phyloP scores from a whole-genome alignment of 2,329 filamentous ascomycete species.

The Phialocephala sp. region DNA sequence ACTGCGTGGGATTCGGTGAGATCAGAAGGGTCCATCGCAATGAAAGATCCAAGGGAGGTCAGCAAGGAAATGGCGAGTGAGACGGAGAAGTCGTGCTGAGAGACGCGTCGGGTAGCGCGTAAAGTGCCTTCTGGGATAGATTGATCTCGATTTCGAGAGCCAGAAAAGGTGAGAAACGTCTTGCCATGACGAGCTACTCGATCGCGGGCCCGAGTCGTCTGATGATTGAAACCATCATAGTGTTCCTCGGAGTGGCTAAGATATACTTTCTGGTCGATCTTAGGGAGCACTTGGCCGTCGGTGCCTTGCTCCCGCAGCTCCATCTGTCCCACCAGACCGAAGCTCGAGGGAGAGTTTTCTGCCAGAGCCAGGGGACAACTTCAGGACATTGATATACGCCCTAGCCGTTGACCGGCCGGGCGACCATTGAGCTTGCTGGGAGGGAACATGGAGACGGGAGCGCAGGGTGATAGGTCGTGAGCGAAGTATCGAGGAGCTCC shows the following conservation, averaged over 20 bases:
- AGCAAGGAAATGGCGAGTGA: background rate
- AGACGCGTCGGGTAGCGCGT: constrained; percentile 20
- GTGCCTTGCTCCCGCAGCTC: constrained; percentile 16
- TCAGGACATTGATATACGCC: constrained; percentile 12
- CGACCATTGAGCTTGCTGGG: constrained; percentile 3
- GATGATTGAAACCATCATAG: too few relatives aligned
- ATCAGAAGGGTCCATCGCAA: background rate
- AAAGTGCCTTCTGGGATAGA: constrained; percentile 14
- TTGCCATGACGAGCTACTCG: background rate
- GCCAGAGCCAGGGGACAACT: constrained; percentile 15
- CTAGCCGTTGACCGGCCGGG: constrained; percentile 18
- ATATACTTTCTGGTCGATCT: constrained; percentile 5
- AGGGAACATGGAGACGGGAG: constrained; percentile 10
- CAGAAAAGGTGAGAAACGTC: background rate
- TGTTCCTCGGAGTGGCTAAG: background rate
- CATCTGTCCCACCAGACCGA: background rate
- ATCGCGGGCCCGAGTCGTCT: too few relatives aligned
- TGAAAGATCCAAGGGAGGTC: constrained; percentile 13
- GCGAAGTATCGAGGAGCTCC: background rate
- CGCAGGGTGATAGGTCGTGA: constrained; percentile 7
- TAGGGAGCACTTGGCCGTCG: constrained; percentile 12
- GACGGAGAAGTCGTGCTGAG: background rate
- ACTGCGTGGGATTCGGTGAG: too few relatives aligned
- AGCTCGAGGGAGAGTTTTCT: constrained; percentile 7
- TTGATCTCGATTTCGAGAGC: constrained; percentile 4